Conservation (phyloP, 2,329 filamentous ascomycete genomes). For the Trichoderma endophyticum region DNA sequence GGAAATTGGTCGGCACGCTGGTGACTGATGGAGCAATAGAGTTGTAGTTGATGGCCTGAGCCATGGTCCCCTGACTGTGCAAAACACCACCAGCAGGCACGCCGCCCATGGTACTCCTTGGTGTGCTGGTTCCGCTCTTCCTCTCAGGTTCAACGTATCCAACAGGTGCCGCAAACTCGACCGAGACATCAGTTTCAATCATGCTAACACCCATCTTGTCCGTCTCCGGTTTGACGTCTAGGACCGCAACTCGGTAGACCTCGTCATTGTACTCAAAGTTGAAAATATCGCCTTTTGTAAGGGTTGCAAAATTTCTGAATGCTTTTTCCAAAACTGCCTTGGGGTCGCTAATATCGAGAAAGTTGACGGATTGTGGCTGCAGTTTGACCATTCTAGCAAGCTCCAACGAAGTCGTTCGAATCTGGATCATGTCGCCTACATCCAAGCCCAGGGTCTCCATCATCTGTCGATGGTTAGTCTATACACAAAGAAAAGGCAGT, state of each 20-base stretch:
- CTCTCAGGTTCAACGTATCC: conserved; percentile 88
- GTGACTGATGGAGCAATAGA: conserved; percentile 78
- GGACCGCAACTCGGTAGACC: conserved; percentile 85
- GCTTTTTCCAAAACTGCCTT: conserved; percentile 96
- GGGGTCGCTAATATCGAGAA: conserved; percentile 95
- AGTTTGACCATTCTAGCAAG: conserved; percentile 92
- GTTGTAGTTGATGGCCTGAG: conserved; percentile 94
- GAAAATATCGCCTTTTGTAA: conserved; percentile 92
- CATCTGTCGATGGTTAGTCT: conserved; percentile 55
- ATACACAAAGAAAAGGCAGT: not conserved
- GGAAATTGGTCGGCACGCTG: conserved; percentile 72
- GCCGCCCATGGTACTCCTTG: conserved; percentile 62
- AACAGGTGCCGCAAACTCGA: conserved; percentile 91
- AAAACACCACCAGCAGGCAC: conserved; percentile 70
- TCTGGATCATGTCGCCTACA: conserved; percentile 88
- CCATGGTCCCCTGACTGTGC: conserved; percentile 89
- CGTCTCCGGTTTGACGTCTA: conserved; percentile 86
- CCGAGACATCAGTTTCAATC: conserved; percentile 92
- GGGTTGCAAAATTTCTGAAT: conserved; percentile 90
- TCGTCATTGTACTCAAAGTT: conserved; percentile 96
- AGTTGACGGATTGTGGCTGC: conserved; percentile 87
- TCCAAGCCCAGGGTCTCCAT: conserved; percentile 91
- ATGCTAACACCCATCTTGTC: conserved; percentile 86
- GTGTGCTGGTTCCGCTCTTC: conserved; percentile 80
- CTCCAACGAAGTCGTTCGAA: conserved; percentile 90